Conservation (phyloP, 345 rosid genomes). For the Eucalyptus pumila region DNA sequence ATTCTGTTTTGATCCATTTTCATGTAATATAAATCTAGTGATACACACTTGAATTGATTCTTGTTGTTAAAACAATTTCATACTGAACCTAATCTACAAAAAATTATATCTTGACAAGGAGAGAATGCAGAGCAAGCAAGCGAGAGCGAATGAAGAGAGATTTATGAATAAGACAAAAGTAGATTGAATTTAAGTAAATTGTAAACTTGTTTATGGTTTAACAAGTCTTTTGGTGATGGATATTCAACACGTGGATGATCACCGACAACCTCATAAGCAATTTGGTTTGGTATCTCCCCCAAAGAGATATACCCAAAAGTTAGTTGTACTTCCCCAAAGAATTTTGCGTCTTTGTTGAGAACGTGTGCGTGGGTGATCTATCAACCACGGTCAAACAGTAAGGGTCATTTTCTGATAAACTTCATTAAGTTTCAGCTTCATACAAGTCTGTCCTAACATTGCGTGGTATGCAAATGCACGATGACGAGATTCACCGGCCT, state of each 20-base stretch:
- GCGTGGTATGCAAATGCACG: background rate
- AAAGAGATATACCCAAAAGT: background rate
- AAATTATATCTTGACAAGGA: too few species aligned
- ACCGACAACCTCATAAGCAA: background rate
- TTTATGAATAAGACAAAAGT: too few species aligned
- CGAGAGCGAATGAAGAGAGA: too few species aligned
- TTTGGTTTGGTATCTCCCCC: background rate
- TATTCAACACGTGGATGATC: background rate
- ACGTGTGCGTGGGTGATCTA: background rate
- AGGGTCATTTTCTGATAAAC: background rate
- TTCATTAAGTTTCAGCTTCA: background rate
- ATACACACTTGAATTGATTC: accelerated
- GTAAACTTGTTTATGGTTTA: too few species aligned
- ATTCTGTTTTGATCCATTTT: accelerated
- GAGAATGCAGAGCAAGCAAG: too few species aligned
- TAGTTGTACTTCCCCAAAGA: background rate
- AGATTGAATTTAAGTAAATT: too few species aligned
- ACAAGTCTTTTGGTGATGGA: background rate
- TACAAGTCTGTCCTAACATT: background rate
- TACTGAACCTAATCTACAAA: too few species aligned
- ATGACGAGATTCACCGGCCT: background rate
- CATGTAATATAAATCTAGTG: accelerated
- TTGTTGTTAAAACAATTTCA: too few species aligned
- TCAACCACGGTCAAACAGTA: background rate
- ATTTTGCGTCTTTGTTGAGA: background rate